phyloP scores from a whole-genome alignment of 257 asterid genomes.

The Thymus quinquecostatus region DNA sequence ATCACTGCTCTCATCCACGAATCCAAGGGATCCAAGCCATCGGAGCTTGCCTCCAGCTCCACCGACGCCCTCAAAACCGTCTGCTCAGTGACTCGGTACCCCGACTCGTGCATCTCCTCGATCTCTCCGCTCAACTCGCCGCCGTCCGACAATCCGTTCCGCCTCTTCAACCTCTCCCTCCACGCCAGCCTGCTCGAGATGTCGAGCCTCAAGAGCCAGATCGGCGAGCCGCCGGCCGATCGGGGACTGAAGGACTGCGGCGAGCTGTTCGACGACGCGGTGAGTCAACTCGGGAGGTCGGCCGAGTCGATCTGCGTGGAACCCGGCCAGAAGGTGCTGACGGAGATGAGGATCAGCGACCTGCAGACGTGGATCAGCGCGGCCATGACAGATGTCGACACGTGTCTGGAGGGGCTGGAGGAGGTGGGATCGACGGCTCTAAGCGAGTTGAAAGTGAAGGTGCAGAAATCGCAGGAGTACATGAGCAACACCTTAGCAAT shows the following conservation, averaged over 20 bases:
- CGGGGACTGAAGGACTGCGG: constrained; percentile 73
- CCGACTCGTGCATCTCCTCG: constrained; percentile 68
- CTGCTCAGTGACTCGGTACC: constrained; percentile 81
- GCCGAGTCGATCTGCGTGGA: constrained; percentile 51
- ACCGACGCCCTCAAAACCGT: constrained; percentile 58
- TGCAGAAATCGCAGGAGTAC: constrained; percentile 72
- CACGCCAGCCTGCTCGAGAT: constrained; percentile 48
- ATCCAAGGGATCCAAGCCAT: constrained; percentile 36
- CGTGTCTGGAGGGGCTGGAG: constrained; percentile 75
- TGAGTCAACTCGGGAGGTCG: constrained; percentile 64
- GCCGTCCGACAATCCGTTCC: constrained; percentile 57
- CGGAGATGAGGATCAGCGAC: constrained; percentile 64
- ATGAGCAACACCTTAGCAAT: constrained; percentile 87
- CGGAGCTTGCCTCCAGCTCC: constrained; percentile 47
- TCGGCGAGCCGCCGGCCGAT: constrained; percentile 40
- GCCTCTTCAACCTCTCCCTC: constrained; percentile 73
- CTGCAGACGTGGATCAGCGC: constrained; percentile 87
- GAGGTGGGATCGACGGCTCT: constrained; percentile 73
- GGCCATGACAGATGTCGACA: constrained; percentile 83
- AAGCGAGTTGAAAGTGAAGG: constrained; percentile 55
- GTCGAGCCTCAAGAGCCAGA: constrained; percentile 37
- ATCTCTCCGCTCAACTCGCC: constrained; percentile 57
- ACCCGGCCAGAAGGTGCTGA: constrained; percentile 51
- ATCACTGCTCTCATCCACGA: constrained; percentile 40
- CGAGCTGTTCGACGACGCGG: constrained; percentile 64